Conservation (phyloP, 495 filamentous ascomycete genomes). For the Hypoxylon subgilvum region DNA sequence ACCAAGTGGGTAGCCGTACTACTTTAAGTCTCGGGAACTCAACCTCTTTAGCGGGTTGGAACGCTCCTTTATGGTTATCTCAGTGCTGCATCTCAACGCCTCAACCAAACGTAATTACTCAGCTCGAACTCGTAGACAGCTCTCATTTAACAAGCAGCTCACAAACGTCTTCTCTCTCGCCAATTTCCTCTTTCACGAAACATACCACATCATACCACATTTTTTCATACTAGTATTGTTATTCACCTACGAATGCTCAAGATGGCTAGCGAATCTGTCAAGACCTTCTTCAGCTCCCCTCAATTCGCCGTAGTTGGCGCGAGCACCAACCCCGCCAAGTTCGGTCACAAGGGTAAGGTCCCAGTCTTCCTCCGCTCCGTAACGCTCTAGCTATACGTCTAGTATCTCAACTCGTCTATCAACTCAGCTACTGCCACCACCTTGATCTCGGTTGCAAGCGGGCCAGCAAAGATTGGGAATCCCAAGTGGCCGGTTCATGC, state of each 20-base stretch:
- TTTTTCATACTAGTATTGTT: slow-evolving; percentile 9
- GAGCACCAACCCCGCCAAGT: slow-evolving; percentile 80
- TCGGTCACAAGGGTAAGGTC: slow-evolving; percentile 81
- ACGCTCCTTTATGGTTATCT: neutral
- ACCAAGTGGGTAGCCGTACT: slow-evolving; percentile 14
- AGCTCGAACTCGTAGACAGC: slow-evolving; percentile 1
- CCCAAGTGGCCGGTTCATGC: slow-evolving; percentile 18
- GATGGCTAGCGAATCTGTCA: slow-evolving; percentile 65
- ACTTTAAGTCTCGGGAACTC: slow-evolving; percentile 16
- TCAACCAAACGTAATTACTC: slow-evolving; percentile 32
- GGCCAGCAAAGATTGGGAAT: neutral
- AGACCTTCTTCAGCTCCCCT: slow-evolving; percentile 80
- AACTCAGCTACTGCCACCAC: neutral
- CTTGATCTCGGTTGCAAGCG: slow-evolving; percentile 28
- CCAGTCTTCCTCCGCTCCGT: neutral
- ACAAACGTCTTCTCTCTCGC: slow-evolving; percentile 10
- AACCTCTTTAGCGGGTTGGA: slow-evolving; percentile 1
- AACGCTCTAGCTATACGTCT: no score
- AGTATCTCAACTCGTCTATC: neutral
- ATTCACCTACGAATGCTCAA: slow-evolving; percentile 17
- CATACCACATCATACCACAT: slow-evolving; percentile 15
- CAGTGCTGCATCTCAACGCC: slow-evolving; percentile 15
- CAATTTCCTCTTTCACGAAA: slow-evolving; percentile 4
- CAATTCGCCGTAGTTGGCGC: slow-evolving; percentile 92
- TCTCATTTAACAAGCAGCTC: slow-evolving; percentile 22